Conservation (phyloP, 139 green algal species). For the Tetraselmis striata region DNA sequence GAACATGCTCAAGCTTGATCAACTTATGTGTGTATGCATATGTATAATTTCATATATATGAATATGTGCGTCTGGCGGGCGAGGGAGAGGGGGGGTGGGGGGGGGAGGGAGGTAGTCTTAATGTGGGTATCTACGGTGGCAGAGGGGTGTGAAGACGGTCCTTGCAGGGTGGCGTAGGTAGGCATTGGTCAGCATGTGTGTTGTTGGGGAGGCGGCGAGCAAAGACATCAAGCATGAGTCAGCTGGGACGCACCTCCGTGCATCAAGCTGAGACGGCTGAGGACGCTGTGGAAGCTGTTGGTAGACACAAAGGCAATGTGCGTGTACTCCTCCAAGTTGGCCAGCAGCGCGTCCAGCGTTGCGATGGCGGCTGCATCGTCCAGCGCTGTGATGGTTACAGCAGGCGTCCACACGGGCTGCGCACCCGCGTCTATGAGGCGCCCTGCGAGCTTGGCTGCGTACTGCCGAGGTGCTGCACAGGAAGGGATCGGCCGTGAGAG, state of each 20-base stretch:
- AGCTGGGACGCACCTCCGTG: neutral
- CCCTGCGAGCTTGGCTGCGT: constrained; percentile 44
- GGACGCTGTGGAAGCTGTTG: constrained; percentile 53
- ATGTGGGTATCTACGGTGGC: no score
- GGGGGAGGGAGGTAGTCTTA: no score
- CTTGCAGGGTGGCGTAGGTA: no score
- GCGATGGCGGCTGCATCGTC: neutral
- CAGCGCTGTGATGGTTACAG: constrained; percentile 40
- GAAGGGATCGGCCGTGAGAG: no score
- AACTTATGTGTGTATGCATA: no score
- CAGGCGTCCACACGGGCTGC: constrained; percentile 49
- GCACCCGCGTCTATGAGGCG: constrained; percentile 46
- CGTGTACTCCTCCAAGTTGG: constrained; percentile 14
- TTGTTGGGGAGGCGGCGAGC: neutral
- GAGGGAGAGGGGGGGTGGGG: no score
- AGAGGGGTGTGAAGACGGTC: no score
- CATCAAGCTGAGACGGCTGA: constrained; percentile 30
- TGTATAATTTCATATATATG: no score
- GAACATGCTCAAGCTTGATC: no score
- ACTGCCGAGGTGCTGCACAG: constrained; percentile 49
- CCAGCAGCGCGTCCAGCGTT: constrained; percentile 14
- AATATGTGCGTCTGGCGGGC: no score
- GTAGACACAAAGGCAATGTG: constrained; percentile 61
- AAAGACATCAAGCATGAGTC: no score
- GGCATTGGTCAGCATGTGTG: no score